Evolutionary conservation across 345 rosid genomes (phyloP).

Genomic region (Angophora floribunda): DNA sequence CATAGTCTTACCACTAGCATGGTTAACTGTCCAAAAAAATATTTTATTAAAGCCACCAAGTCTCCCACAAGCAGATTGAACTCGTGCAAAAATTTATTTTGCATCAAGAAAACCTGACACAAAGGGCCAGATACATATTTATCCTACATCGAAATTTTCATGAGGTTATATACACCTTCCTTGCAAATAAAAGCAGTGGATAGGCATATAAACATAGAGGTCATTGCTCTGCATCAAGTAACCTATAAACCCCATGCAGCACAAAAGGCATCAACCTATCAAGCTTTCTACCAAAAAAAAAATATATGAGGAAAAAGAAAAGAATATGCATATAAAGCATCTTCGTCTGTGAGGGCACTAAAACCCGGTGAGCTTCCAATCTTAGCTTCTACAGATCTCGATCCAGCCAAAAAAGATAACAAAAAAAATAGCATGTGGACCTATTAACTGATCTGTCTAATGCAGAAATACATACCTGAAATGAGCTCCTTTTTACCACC

Average conservation of each 20-base stretch:
- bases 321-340: neutral
- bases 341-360: neutral
- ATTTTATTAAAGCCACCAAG: neutral
- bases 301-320: neutral
- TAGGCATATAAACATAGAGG: neutral
- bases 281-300: neutral
- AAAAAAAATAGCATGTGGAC: neutral
- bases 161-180: neutral
- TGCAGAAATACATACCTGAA: conserved; percentile 42
- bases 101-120: neutral
- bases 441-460: neutral
- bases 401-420: neutral
- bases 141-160: neutral
- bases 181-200: neutral
- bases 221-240: neutral
- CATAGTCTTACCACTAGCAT: neutral
- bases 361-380: neutral
- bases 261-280: neutral
- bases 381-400: neutral
- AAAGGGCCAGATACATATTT: neutral
- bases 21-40: neutral
- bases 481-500: conserved; percentile 71
- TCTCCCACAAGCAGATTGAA: neutral
- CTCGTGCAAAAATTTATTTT: neutral
- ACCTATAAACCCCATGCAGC: neutral